phyloP scores from a whole-genome alignment of 495 filamentous ascomycete species.

The Penicillium pancosmium region DNA sequence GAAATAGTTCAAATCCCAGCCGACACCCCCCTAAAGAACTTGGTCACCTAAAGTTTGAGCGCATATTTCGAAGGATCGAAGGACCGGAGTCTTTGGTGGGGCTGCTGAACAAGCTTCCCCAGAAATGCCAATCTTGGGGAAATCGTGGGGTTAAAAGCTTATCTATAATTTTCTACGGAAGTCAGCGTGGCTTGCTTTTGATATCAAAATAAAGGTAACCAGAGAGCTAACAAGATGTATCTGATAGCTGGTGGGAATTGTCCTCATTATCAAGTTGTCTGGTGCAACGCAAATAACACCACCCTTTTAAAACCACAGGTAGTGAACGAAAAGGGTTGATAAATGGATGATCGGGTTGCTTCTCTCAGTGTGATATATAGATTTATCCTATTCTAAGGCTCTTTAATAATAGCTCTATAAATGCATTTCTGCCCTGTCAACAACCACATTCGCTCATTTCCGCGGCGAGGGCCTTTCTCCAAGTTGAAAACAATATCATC shows the following conservation, averaged over 20 bases:
- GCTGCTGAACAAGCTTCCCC: background rate
- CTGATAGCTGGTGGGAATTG: too few species aligned
- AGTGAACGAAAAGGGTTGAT: background rate
- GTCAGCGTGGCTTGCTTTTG: too few species aligned
- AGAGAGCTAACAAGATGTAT: too few species aligned
- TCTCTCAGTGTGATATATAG: too few species aligned
- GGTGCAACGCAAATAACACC: too few species aligned
- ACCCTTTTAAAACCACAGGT: too few species aligned
- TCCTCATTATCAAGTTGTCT: too few species aligned
- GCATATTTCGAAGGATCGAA: background rate
- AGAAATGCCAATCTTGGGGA: background rate
- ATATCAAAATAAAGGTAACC: too few species aligned
- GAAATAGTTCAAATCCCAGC: too few species aligned
- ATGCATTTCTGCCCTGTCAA: conserved; percentile 15
- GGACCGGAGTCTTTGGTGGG: background rate
- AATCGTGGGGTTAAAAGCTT: background rate
- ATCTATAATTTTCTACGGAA: background rate
- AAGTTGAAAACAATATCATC: conserved; percentile 21
- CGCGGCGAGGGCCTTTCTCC: conserved; percentile 11
- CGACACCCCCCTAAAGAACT: too few species aligned
- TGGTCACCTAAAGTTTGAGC: too few species aligned
- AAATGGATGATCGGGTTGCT: background rate
- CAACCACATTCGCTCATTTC: conserved; percentile 14
- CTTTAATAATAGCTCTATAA: conserved; percentile 14
- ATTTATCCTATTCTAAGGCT: background rate